Percentiles rank a stretch among this genome's conserved stretches.
These are phyloP conservation scores for Fonsecaea multimorphosa DNA, from an alignment of 2,329 filamentous ascomycete species.

Conservation along the genomic window DNA sequence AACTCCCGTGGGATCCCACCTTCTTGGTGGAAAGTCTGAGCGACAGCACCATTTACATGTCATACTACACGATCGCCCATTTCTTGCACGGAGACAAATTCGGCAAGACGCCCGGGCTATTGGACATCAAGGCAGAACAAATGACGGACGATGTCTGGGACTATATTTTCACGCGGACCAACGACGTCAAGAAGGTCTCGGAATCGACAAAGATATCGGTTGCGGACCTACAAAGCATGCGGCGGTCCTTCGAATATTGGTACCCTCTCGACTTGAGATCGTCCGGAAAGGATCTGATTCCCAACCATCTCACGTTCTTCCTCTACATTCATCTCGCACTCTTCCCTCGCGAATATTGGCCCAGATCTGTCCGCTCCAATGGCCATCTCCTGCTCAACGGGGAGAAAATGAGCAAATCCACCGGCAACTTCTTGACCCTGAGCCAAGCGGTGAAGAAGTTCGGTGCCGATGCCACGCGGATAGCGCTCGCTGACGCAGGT, in stretches of 20 bases:
- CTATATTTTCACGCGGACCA: constrained; percentile 83
- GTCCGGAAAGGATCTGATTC: constrained; percentile 90
- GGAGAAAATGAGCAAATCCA: constrained; percentile 98
- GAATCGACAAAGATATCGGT: constrained; percentile 72
- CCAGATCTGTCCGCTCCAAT: constrained; percentile 81
- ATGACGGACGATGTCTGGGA: constrained; percentile 97
- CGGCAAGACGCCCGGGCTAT: constrained; percentile 71
- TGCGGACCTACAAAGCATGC: constrained; percentile 76
- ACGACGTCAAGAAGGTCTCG: constrained; percentile 69
- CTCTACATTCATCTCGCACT: constrained; percentile 92
- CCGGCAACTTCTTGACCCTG: constrained; percentile 95
- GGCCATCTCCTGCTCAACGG: constrained; percentile 94
- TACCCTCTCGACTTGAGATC: constrained; percentile 89
- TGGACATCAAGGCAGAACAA: constrained; percentile 77
- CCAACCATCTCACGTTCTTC: constrained; percentile 95
- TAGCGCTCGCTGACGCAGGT: constrained; percentile 91
- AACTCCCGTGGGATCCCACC: constrained; percentile 88
- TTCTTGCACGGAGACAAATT: constrained; percentile 83
- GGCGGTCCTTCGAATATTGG: constrained; percentile 94
- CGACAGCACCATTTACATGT: constrained; percentile 86
- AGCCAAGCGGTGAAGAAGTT: constrained; percentile 87
- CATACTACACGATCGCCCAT: constrained; percentile 67
- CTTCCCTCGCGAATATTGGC: constrained; percentile 89
- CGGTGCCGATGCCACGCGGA: constrained; percentile 87
- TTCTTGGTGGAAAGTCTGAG: constrained; percentile 92